These are phyloP conservation scores for Leptographium procerum DNA, from an alignment of 2,329 filamentous ascomycete species.

Conservation along the genomic window DNA sequence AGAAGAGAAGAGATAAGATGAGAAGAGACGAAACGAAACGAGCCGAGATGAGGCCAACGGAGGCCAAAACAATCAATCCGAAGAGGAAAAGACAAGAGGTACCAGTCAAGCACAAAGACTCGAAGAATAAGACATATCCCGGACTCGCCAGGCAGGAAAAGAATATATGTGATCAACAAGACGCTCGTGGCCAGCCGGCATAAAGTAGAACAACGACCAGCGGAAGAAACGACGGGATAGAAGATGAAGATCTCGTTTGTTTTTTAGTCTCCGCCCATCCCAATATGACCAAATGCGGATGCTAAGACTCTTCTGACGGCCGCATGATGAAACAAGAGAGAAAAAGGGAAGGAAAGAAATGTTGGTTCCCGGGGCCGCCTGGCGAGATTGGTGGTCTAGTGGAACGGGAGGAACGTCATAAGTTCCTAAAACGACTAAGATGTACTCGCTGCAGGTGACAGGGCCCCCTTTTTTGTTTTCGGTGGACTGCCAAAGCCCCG, in stretches of 20 bases:
- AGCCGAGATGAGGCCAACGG: no score
- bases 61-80: not conserved
- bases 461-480: not conserved
- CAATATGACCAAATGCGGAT: not conserved
- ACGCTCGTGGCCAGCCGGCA: not conserved
- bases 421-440: conserved; percentile 2
- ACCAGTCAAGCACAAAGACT: not conserved
- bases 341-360: conserved; percentile 3
- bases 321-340: not conserved
- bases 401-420: conserved; percentile 10
- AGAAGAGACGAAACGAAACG: not conserved
- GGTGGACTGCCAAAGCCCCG: not conserved
- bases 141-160: not conserved
- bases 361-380: not conserved
- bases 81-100: not conserved
- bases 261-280: not conserved
- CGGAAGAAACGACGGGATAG: not conserved
- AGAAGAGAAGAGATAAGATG: not conserved
- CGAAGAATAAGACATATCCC: not conserved
- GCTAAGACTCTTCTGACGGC: not conserved
- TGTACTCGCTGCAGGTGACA: not conserved
- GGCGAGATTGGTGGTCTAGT: conserved; percentile 4
- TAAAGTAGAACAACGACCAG: not conserved
- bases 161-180: not conserved
- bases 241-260: not conserved